Percentiles rank a stretch among this genome's conserved stretches.
phyloP scores from a whole-genome alignment of 495 filamentous ascomycete species.

The Lasiosphaeris hirsuta region DNA sequence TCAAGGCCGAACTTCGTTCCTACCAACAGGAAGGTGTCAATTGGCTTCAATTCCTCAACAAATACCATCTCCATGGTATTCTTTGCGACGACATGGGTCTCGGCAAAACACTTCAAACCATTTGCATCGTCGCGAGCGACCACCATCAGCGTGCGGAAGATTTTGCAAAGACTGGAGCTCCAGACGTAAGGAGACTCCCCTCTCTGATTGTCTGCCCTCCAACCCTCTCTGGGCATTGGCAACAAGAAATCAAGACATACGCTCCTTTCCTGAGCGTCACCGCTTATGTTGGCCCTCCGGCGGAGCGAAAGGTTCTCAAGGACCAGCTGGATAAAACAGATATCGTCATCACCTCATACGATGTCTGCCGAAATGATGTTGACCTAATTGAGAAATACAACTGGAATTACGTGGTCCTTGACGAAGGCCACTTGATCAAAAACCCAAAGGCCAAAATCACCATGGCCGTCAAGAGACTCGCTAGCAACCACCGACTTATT shows the following conservation, averaged over 20 bases:
- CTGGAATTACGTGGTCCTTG: conserved; percentile 97
- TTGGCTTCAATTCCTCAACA: conserved; percentile 97
- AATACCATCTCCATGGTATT: conserved; percentile 95
- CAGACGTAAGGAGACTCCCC: conserved; percentile 75
- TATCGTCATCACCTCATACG: conserved; percentile 95
- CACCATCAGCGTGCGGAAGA: conserved; percentile 92
- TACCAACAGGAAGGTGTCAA: conserved; percentile 99
- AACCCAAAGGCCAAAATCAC: conserved; percentile 94
- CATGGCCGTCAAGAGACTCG: conserved; percentile 79
- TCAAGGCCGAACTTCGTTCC: conserved; percentile 91
- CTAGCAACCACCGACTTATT: conserved; percentile 91
- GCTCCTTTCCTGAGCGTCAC: conserved; percentile 88
- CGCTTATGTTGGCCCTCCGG: conserved; percentile 84
- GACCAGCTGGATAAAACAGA: conserved; percentile 70
- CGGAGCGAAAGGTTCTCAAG: conserved; percentile 68
- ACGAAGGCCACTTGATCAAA: conserved; percentile 98
- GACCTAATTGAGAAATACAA: conserved; percentile 76
- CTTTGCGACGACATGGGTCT: conserved; percentile 99
- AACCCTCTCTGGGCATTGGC: conserved; percentile 97
- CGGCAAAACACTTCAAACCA: conserved; percentile 93
- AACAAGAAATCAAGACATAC: conserved; percentile 92
- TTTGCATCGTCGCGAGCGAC: conserved; percentile 97
- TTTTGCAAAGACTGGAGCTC: conserved; percentile 70
- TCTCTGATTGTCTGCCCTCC: conserved; percentile 95
- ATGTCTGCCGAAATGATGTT: conserved; percentile 91